Evolutionary conservation across 345 rosid species (phyloP), one percentile per base, ranked within the genome.

Genomic region (Streptanthus diversifolius): DNA sequence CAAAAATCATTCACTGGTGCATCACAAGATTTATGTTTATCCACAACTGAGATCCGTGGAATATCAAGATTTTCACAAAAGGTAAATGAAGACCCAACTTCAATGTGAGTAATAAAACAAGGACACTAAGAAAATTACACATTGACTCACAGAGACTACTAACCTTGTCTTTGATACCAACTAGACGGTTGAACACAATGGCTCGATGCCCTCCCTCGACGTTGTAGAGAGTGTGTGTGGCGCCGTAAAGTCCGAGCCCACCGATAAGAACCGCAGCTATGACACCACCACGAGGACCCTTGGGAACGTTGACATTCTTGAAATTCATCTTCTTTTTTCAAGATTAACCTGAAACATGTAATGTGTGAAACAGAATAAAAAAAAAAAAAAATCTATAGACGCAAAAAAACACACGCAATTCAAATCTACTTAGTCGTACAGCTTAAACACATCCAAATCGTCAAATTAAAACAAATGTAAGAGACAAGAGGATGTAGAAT

Each of bases 241-340:
- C 84, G 22, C 83, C 95, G 79, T 92, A 92, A 53, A 87, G 36
- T 29, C 83, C 88, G 71, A 92, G 63, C 5, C 88, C 90, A 70
- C 95, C 95, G 43, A 90, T 10, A 30, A 86, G 17, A 80, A 90
- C 57, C 53, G 85, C 64, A 48, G 86, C 68, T 45, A 77, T 61
- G 13, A 81, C 84, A 63, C 93, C 96, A 17, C 86, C 84, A 47
- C 91, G 85, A 0, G 96, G 93, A 73, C 87, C 80, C 58, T 86
- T 86, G 29, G 97, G 97, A 49, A 89, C 87, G 80, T 84, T 91
- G 37, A 85, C 78, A 59, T 88, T 89, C 73, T 79, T 81, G 52
- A 81, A 70, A 68, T 77, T 81, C 86, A 83, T 83, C 4, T 37
- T 47, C 17, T 40, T 19, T 5, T 6, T 4, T 13, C 15, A 13